phyloP scores from a whole-genome alignment of 2,329 filamentous ascomycete species.

The Calonectria hawksworthii region DNA sequence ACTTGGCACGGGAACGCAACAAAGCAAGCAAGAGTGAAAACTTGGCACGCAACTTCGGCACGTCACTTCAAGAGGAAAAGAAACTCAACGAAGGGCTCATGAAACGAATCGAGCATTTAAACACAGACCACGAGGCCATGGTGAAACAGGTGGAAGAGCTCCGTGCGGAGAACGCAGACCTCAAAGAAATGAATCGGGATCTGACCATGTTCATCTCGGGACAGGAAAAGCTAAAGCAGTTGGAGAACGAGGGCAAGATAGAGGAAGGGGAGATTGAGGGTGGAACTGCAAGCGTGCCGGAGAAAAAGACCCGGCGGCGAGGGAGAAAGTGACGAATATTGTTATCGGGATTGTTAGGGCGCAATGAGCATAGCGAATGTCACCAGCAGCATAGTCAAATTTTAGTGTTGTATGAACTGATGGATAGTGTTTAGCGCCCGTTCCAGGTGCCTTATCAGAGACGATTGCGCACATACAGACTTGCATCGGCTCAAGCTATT shows the following conservation, averaged over 20 bases:
- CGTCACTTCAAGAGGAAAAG: constrained; percentile 89
- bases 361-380: background rate
- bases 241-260: constrained; percentile 71
- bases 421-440: background rate
- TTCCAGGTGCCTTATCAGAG: background rate
- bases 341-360: background rate
- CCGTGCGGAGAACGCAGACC: constrained; percentile 75
- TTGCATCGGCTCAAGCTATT: background rate
- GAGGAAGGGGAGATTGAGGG: constrained; percentile 81
- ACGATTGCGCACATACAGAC: background rate
- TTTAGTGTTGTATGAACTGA: background rate
- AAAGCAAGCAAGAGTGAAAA: constrained; percentile 80
- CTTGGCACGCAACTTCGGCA: constrained; percentile 81
- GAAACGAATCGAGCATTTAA: constrained; percentile 83
- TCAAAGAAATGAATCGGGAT: constrained; percentile 90
- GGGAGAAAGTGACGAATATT: constrained; percentile 51
- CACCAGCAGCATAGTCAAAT: background rate
- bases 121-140: constrained; percentile 71
- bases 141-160: constrained; percentile 70
- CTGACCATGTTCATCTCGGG: constrained; percentile 89
- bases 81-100: constrained; percentile 85
- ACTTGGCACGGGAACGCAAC: constrained; percentile 76
- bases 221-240: constrained; percentile 81
- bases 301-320: constrained; percentile 69
- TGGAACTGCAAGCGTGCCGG: constrained; percentile 77